Conservation (phyloP, 495 filamentous ascomycete species). For the Physcia stellaris region DNA sequence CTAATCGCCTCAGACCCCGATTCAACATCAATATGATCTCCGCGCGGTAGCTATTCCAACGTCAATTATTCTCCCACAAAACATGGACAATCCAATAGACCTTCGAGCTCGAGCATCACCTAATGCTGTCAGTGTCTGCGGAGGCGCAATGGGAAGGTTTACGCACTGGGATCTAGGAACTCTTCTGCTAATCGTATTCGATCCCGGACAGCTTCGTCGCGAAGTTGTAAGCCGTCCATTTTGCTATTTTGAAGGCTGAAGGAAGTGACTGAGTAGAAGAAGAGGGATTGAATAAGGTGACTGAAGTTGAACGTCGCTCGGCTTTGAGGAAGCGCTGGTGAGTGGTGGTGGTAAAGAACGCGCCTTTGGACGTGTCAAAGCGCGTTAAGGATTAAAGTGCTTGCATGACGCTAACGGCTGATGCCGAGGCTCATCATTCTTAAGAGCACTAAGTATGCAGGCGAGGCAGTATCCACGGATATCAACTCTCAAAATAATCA, state of each 20-base stretch:
- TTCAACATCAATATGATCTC: slow-evolving; percentile 91
- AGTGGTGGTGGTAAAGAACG: too few species aligned
- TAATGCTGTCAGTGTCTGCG: slow-evolving; percentile 19
- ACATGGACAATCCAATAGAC: slow-evolving; percentile 14
- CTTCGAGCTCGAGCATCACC: slow-evolving; percentile 45
- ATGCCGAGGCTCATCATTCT: too few species aligned
- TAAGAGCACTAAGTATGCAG: too few species aligned
- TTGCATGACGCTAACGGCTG: too few species aligned
- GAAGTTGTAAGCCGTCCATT: slow-evolving; percentile 63
- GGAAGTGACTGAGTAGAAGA: too few species aligned
- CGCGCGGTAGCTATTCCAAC: slow-evolving; percentile 47
- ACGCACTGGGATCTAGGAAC: slow-evolving; percentile 74
- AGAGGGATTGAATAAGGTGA: too few species aligned
- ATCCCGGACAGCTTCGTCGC: slow-evolving; percentile 70
- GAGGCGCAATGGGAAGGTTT: not conserved
- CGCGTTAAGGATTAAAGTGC: too few species aligned
- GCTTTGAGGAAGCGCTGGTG: not conserved
- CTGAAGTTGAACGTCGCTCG: not conserved
- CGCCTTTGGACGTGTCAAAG: slow-evolving; percentile 4
- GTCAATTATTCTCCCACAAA: slow-evolving; percentile 11
- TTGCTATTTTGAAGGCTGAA: slow-evolving; percentile 1
- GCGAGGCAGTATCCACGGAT: too few species aligned
- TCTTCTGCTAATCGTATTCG: slow-evolving; percentile 68
- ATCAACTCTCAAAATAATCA: too few species aligned
- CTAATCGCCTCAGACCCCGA: slow-evolving; percentile 60